Evolutionary conservation across 106 monocot genomes (phyloP).

Genomic region (Dioscorea alata): DNA sequence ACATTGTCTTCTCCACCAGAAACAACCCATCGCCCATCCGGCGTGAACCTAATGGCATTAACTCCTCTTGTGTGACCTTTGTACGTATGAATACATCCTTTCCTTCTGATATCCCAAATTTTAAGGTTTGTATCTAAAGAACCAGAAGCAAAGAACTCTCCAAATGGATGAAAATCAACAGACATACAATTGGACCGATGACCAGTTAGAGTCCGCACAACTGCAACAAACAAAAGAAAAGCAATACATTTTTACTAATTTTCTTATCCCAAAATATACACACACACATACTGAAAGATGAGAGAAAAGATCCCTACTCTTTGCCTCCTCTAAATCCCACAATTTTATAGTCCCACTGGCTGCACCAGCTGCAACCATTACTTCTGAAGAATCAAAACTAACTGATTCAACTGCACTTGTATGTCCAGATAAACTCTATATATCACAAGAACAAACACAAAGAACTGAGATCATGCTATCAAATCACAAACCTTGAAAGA

Average conservation of each 20-base stretch:
- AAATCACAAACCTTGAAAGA: too few relatives aligned
- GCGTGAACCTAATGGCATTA: constrained; percentile 92
- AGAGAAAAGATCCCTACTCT: constrained; percentile 43
- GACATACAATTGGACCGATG: constrained; percentile 93
- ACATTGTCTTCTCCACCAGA: constrained; percentile 87
- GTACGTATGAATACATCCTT: constrained; percentile 95
- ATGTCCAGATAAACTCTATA: constrained; percentile 85
- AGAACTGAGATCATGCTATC: too few relatives aligned
- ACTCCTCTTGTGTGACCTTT: constrained; percentile 93
- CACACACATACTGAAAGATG: neutral
- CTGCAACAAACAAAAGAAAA: constrained; percentile 32
- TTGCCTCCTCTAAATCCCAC: constrained; percentile 96
- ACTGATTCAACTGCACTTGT: constrained; percentile 89
- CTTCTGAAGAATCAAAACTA: constrained; percentile 89
- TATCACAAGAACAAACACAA: neutral
- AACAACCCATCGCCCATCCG: constrained; percentile 97
- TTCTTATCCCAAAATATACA: neutral
- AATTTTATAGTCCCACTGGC: constrained; percentile 90
- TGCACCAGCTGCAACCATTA: constrained; percentile 89
- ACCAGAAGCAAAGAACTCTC: constrained; percentile 96
- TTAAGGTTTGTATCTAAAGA: constrained; percentile 91
- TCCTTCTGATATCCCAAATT: constrained; percentile 94
- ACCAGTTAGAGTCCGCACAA: constrained; percentile 88
- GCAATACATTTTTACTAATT: too few relatives aligned
- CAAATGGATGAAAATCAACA: constrained; percentile 96